phyloP scores from a whole-genome alignment of 805 yeast species.

The Pichia thaimueangensis region DNA sequence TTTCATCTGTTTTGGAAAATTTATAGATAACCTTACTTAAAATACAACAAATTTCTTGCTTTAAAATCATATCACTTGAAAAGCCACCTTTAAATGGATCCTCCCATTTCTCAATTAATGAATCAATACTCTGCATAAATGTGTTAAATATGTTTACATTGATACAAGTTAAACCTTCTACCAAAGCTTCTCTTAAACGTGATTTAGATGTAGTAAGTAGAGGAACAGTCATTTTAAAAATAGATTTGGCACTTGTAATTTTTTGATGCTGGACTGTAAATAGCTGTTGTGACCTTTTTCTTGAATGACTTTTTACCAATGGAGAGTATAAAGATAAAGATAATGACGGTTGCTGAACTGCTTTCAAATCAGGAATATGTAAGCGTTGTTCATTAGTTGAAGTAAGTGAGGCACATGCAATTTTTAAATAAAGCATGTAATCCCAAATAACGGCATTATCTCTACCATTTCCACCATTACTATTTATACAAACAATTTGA shows the following conservation, averaged over 20 bases:
- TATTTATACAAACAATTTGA: slow-evolving; percentile 51
- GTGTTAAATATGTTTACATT: slow-evolving; percentile 85
- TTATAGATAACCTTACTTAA: slow-evolving; percentile 61
- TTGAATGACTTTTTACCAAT: slow-evolving; percentile 49
- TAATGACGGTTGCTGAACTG: slow-evolving; percentile 11
- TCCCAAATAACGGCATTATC: slow-evolving; percentile 30
- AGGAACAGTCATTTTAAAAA: slow-evolving; percentile 84
- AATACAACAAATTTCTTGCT: slow-evolving; percentile 76
- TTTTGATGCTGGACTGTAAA: slow-evolving; percentile 83
- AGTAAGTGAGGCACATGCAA: slow-evolving; percentile 87
- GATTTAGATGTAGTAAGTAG: slow-evolving; percentile 64
- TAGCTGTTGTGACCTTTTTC: slow-evolving; percentile 74
- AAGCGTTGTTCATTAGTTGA: slow-evolving; percentile 82
- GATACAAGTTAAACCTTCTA: slow-evolving; percentile 82
- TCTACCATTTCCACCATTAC: slow-evolving; percentile 24
- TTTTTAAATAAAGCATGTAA: slow-evolving; percentile 68
- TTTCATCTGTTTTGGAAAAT: slow-evolving; percentile 43
- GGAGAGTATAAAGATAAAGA: slow-evolving; percentile 34
- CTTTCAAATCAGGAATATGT: slow-evolving; percentile 34
- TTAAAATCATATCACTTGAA: slow-evolving; percentile 28
- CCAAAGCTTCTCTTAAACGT: slow-evolving; percentile 75
- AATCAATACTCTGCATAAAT: slow-evolving; percentile 67
- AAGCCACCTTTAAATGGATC: slow-evolving; percentile 29
- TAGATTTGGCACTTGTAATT: slow-evolving; percentile 85
- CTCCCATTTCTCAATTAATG: slow-evolving; percentile 50